Percentiles rank a stretch among this genome's conserved stretches.
Evolutionary conservation across 495 filamentous ascomycete species (phyloP).

Genomic region (Penicillium antarcticum): DNA sequence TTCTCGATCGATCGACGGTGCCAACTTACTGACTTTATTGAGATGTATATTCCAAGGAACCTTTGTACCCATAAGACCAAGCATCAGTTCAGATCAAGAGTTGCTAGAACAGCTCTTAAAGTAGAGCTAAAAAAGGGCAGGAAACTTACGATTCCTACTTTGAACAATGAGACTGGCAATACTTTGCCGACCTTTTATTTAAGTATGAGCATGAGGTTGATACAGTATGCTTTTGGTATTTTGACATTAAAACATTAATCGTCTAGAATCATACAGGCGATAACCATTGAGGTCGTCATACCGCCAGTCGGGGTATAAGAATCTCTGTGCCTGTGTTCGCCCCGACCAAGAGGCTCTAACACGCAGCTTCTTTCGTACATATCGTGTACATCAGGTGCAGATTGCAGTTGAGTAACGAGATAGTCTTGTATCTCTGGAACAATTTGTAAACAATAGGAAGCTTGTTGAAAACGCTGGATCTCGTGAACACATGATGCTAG

Average conservation of each 20-base stretch:
- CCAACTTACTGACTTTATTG: too few relatives aligned
- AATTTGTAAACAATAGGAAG: constrained; percentile 76
- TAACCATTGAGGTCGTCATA: constrained; percentile 29
- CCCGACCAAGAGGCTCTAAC: constrained; percentile 82
- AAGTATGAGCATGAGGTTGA: too few relatives aligned
- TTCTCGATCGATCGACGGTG: too few relatives aligned
- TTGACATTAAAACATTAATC: background rate
- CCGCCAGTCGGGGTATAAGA: constrained; percentile 48
- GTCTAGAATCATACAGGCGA: constrained; percentile 26
- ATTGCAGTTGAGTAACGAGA: constrained; percentile 80
- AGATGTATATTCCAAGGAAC: too few relatives aligned
- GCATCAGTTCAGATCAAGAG: too few relatives aligned
- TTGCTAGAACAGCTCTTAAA: too few relatives aligned
- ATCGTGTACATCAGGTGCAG: constrained; percentile 80
- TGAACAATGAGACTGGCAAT: too few relatives aligned
- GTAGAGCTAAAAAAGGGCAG: too few relatives aligned
- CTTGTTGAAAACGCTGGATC: constrained; percentile 88
- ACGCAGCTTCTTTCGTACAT: constrained; percentile 88
- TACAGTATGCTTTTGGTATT: too few relatives aligned
- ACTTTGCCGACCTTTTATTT: too few relatives aligned
- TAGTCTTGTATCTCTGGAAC: constrained; percentile 90
- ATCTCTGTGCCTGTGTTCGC: constrained; percentile 62
- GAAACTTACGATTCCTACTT: too few relatives aligned
- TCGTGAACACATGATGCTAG: constrained; percentile 91
- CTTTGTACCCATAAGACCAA: too few relatives aligned